Percentiles rank a stretch among this genome's conserved stretches.
phyloP scores from a whole-genome alignment of 257 asterid species.

The Salvia miltiorrhiza region DNA sequence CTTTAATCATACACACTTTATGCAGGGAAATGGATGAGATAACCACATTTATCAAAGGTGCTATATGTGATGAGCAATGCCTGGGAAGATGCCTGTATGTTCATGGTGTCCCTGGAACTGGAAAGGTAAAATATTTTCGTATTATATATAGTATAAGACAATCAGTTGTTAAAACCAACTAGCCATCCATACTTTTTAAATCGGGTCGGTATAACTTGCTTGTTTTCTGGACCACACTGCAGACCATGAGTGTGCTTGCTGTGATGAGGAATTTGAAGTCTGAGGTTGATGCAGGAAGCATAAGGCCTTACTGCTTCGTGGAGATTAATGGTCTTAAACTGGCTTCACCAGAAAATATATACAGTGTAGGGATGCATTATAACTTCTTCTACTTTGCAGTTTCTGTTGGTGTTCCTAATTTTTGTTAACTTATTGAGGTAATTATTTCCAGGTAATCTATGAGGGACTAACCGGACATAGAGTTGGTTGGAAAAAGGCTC shows the following conservation, averaged over 20 bases:
- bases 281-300: constrained; percentile 80
- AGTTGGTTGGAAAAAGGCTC: constrained; percentile 97
- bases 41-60: constrained; percentile 77
- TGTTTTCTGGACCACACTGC: constrained; percentile 37
- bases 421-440: constrained; percentile 11
- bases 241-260: constrained; percentile 94
- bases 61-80: constrained; percentile 85
- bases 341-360: constrained; percentile 90
- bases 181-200: background rate
- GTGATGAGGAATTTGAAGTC: constrained; percentile 76
- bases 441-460: constrained; percentile 74
- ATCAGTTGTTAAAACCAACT: background rate
- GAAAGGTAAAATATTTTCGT: constrained; percentile 58
- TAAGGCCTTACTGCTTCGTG: constrained; percentile 82
- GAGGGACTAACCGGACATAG: constrained; percentile 87
- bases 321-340: constrained; percentile 95
- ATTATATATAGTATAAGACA: background rate
- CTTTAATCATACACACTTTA: constrained; percentile 18
- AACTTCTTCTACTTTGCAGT: constrained; percentile 11
- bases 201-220: constrained; percentile 12
- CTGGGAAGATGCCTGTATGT: constrained; percentile 91
- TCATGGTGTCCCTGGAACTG: constrained; percentile 99
- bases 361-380: constrained; percentile 47
- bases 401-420: background rate
- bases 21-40: constrained; percentile 92